phyloP scores from a whole-genome alignment of 2,329 filamentous ascomycete genomes.

The Aspergillus ustus region DNA sequence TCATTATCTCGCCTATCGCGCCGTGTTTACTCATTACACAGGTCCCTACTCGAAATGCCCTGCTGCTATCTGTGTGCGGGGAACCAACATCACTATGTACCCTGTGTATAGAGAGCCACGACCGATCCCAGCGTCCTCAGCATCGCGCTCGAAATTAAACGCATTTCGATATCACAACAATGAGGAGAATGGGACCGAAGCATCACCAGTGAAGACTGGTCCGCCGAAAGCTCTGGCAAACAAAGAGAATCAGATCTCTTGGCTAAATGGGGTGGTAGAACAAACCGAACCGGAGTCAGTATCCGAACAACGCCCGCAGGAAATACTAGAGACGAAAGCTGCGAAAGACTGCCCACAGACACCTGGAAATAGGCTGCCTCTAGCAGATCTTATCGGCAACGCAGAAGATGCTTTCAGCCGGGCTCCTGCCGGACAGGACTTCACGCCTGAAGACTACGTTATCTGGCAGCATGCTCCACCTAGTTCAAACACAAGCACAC shows the following conservation, averaged over 20 bases:
- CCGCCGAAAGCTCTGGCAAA: slow-evolving; percentile 39
- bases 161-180: slow-evolving; percentile 56
- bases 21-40: slow-evolving; percentile 16
- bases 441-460: slow-evolving; percentile 65
- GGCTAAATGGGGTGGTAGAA: slow-evolving; percentile 40
- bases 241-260: slow-evolving; percentile 51
- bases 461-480: slow-evolving; percentile 59
- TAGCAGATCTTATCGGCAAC: slow-evolving; percentile 66
- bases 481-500: slow-evolving; percentile 48
- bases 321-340: slow-evolving; percentile 32
- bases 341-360: slow-evolving; percentile 58
- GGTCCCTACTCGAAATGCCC: slow-evolving; percentile 31
- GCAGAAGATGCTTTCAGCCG: slow-evolving; percentile 60
- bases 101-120: slow-evolving; percentile 32
- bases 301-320: slow-evolving; percentile 25
- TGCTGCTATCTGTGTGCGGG: slow-evolving; percentile 23
- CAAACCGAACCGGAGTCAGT: slow-evolving; percentile 26
- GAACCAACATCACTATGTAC: slow-evolving; percentile 22
- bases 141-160: slow-evolving; percentile 60
- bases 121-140: slow-evolving; percentile 51
- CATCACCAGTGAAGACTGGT: slow-evolving; percentile 27
- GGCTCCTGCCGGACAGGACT: slow-evolving; percentile 48
- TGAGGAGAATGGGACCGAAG: slow-evolving; percentile 29
- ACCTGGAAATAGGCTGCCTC: slow-evolving; percentile 61
- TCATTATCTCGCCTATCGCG: not conserved